A percentile compares a stretch with the other conserved stretches of the same genome.
phyloP scores from a whole-genome alignment of 495 filamentous ascomycete species.

The Wilcoxina mikolae region DNA sequence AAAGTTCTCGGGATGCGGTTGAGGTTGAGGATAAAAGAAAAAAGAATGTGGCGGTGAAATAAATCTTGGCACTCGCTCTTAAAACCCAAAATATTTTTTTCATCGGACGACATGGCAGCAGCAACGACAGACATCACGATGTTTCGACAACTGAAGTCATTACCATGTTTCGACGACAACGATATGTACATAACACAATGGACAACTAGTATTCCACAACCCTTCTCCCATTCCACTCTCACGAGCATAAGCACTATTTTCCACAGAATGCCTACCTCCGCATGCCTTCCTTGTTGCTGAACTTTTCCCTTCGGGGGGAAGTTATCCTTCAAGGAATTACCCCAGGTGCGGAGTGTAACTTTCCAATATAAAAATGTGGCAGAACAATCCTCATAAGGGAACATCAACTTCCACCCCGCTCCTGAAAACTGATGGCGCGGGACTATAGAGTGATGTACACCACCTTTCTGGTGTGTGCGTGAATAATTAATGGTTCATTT shows the following conservation, averaged over 20 bases:
- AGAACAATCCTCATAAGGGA: slow-evolving; percentile 5
- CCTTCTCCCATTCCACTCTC: neutral
- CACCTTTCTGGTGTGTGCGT: too few species aligned
- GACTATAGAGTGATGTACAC: slow-evolving; percentile 26
- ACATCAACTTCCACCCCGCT: slow-evolving; percentile 24
- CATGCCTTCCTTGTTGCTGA: slow-evolving; percentile 25
- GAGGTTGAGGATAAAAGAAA: neutral
- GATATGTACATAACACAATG: slow-evolving; percentile 18
- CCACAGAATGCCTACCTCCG: slow-evolving; percentile 22
- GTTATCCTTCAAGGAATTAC: slow-evolving; percentile 25
- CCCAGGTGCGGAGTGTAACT: slow-evolving; percentile 23
- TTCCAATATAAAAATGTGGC: slow-evolving; percentile 19
- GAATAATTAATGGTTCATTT: too few species aligned
- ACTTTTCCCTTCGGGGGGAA: slow-evolving; percentile 16
- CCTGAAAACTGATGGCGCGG: slow-evolving; percentile 17
- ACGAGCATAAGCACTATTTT: slow-evolving; percentile 11
- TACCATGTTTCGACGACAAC: neutral
- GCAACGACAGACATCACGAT: neutral
- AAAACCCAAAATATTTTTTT: neutral
- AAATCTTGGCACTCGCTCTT: slow-evolving; percentile 8
- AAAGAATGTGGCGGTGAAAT: slow-evolving; percentile 8
- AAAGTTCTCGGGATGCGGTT: neutral
- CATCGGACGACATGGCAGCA: neutral
- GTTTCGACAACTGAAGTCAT: neutral
- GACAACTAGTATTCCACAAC: neutral